These are phyloP conservation scores for Geosmithia flava DNA, from an alignment of 2,329 filamentous ascomycete genomes.

Conservation along the genomic window DNA sequence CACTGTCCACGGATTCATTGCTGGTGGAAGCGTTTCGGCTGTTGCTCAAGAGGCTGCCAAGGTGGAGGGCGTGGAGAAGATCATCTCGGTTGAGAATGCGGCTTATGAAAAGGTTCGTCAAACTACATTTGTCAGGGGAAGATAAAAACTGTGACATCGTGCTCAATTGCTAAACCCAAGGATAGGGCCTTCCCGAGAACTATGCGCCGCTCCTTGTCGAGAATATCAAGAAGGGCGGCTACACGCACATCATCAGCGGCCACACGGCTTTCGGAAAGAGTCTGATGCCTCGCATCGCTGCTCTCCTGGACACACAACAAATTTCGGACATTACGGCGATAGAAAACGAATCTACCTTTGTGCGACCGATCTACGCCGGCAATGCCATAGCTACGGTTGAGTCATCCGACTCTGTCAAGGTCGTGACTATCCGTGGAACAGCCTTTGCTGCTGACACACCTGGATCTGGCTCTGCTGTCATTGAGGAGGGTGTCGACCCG, in stretches of 20 bases:
- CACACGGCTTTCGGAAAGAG: conserved; percentile 97
- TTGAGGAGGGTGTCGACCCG: conserved; percentile 76
- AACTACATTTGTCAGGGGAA: background rate
- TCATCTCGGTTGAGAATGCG: conserved; percentile 76
- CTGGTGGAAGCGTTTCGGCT: conserved; percentile 62
- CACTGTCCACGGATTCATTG: conserved; percentile 74
- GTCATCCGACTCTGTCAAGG: conserved; percentile 71
- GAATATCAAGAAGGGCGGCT: conserved; percentile 92
- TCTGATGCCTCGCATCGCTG: conserved; percentile 80
- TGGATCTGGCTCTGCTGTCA: conserved; percentile 59
- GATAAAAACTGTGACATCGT: background rate
- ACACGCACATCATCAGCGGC: conserved; percentile 80
- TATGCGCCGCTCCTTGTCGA: conserved; percentile 87
- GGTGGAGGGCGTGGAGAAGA: conserved; percentile 81
- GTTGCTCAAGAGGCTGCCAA: conserved; percentile 79
- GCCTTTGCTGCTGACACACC: conserved; percentile 69
- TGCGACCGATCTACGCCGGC: conserved; percentile 92
- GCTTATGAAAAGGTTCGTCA: conserved; percentile 75
- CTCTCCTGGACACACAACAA: conserved; percentile 83
- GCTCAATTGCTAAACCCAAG: conserved; percentile 15
- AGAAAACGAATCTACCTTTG: conserved; percentile 85
- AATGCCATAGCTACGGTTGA: conserved; percentile 96
- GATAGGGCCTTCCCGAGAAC: conserved; percentile 87
- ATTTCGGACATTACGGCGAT: conserved; percentile 84
- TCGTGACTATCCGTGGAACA: conserved; percentile 87